A percentile compares a stretch with the other conserved stretches of the same genome.
These are phyloP conservation scores for Rhodomyrtus psidioides DNA, from an alignment of 441 rosid genomes.

Conservation along the genomic window DNA sequence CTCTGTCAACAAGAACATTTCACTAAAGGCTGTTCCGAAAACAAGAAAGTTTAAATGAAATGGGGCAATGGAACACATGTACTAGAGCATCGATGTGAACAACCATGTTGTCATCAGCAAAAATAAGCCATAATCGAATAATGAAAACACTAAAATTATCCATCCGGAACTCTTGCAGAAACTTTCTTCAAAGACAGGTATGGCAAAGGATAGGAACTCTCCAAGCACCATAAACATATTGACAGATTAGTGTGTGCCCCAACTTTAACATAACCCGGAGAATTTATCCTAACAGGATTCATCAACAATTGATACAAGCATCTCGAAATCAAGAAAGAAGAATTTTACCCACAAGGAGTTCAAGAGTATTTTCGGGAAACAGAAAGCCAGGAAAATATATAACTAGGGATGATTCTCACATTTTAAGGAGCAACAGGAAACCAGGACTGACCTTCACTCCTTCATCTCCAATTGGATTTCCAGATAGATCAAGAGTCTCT, in stretches of 20 bases:
- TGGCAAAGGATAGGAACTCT: neutral
- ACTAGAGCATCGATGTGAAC: neutral
- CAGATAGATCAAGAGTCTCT: conserved; percentile 71
- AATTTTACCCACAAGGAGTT: neutral
- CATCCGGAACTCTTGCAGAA: neutral
- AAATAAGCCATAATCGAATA: neutral
- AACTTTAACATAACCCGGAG: neutral
- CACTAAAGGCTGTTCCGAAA: neutral
- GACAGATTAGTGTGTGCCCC: neutral
- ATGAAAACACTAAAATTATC: neutral
- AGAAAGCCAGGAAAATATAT: neutral
- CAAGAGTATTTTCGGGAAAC: neutral
- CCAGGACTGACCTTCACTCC: conserved; percentile 72
- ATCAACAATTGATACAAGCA: neutral
- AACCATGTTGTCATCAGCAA: neutral
- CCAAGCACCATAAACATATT: neutral
- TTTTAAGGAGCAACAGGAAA: neutral
- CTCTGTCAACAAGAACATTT: conserved; percentile 30
- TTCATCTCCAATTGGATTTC: conserved; percentile 92
- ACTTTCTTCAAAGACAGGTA: neutral
- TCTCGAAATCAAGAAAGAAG: neutral
- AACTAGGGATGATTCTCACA: neutral
- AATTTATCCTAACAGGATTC: neutral
- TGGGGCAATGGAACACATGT: neutral
- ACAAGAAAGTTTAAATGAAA: neutral